Conservation (phyloP, 208 protist species). For the Trypanosoma conorhini region DNA sequence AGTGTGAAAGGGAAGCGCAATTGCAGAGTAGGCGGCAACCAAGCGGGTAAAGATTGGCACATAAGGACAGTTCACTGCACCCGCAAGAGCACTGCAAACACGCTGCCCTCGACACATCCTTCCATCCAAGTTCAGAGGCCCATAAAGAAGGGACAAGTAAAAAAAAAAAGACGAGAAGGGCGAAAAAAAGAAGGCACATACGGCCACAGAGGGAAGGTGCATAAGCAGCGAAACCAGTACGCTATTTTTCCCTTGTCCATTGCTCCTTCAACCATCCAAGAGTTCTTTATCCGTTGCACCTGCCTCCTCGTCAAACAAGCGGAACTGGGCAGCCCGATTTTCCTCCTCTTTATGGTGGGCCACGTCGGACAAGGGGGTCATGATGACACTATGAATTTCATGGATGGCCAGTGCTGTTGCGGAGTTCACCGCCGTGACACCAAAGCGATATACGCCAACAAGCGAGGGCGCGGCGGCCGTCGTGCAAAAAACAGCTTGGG, state of each 20-base stretch:
- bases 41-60: background rate
- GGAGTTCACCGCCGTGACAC: constrained; percentile 37
- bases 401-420: constrained; percentile 26
- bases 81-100: background rate
- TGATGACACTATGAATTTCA: constrained; percentile 45
- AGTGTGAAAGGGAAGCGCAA: constrained; percentile 3
- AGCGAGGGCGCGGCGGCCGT: constrained; percentile 2
- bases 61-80: background rate
- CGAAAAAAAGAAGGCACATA: background rate
- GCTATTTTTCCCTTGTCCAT: constrained; percentile 5
- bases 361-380: constrained; percentile 36
- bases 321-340: constrained; percentile 11
- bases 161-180: constrained; percentile 3
- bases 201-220: background rate
- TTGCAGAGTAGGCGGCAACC: background rate
- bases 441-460: constrained; percentile 28
- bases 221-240: background rate
- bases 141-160: background rate
- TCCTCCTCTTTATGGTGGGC: constrained; percentile 30
- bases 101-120: background rate
- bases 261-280: background rate
- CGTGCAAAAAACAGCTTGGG: constrained; percentile 13
- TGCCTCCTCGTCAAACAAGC: constrained; percentile 24
- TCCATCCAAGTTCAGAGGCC: background rate
- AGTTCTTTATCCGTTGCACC: constrained; percentile 4